Evolutionary conservation across 768 basidiomycete genomes (phyloP).

Genomic region (Pleurotus eryngii): DNA sequence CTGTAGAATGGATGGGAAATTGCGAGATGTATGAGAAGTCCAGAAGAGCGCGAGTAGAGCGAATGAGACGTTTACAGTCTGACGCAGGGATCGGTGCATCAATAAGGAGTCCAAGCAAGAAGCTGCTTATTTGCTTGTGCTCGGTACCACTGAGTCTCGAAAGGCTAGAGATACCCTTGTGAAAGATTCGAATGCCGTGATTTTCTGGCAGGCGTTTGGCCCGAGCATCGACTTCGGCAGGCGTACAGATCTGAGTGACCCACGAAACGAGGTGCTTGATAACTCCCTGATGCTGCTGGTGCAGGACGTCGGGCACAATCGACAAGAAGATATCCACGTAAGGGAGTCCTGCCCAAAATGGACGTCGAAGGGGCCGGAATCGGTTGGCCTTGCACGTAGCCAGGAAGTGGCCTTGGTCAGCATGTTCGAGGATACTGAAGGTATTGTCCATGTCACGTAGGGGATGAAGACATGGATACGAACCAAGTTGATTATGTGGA

Average conservation of each 20-base stretch:
- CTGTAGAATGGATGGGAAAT: constrained; percentile 11
- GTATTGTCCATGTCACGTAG: too few species aligned
- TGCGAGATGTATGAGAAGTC: constrained; percentile 22
- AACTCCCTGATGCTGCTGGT: constrained; percentile 39
- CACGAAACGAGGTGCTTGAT: constrained; percentile 34
- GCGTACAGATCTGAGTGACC: constrained; percentile 16
- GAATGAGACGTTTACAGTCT: constrained; percentile 9
- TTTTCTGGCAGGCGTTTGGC: constrained; percentile 20
- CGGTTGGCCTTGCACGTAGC: too few species aligned
- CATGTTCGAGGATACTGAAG: too few species aligned
- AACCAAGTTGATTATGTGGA: too few species aligned
- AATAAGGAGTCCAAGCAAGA: constrained; percentile 9
- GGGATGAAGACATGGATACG: too few species aligned
- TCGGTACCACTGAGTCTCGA: constrained; percentile 3
- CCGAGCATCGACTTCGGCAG: constrained; percentile 26
- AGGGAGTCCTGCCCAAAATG: constrained; percentile 30
- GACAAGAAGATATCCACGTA: constrained; percentile 26
- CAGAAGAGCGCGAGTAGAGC: constrained; percentile 14
- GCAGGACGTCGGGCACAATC: constrained; percentile 36
- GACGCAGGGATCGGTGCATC: too few species aligned
- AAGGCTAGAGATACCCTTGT: constrained; percentile 26
- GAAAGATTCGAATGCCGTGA: constrained; percentile 26
- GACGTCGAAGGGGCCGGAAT: too few species aligned
- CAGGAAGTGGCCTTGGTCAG: too few species aligned
- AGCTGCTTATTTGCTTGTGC: constrained; percentile 3